phyloP scores from a whole-genome alignment of 192 early-diverging fungal genomes.

The Coemansia erecta region DNA sequence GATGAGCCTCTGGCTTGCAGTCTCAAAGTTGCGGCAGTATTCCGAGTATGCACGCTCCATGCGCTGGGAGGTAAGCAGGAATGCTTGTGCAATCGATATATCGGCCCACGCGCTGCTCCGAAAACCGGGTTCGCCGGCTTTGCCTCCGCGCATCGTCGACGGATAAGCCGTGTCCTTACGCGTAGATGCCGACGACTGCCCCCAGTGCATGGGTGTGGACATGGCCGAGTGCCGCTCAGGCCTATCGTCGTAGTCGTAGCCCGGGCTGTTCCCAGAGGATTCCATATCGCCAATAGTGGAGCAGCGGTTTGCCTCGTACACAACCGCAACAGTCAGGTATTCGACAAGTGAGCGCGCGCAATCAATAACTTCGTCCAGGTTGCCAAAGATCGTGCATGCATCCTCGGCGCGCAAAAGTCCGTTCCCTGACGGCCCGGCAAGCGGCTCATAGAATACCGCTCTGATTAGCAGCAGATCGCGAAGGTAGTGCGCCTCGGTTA shows the following conservation, averaged over 20 bases:
- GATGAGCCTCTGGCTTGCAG: slow-evolving; percentile 46
- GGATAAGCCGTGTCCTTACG: slow-evolving; percentile 10
- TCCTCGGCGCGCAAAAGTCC: slow-evolving; percentile 59
- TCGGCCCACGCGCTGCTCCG: slow-evolving; percentile 45
- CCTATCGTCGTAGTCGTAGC: slow-evolving; percentile 16
- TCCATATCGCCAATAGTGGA: slow-evolving; percentile 9
- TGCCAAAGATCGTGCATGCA: slow-evolving; percentile 71
- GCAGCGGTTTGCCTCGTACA: slow-evolving; percentile 45
- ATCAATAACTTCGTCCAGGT: slow-evolving; percentile 71
- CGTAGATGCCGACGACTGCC: neutral
- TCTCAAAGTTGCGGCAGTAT: slow-evolving; percentile 54
- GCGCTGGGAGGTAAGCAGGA: slow-evolving; percentile 41
- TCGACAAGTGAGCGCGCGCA: slow-evolving; percentile 65
- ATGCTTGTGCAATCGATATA: slow-evolving; percentile 47
- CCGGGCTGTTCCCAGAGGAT: slow-evolving; percentile 23
- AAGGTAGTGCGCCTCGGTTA: slow-evolving; percentile 72
- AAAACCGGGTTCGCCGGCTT: slow-evolving; percentile 10
- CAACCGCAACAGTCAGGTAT: slow-evolving; percentile 60
- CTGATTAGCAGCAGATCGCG: slow-evolving; percentile 74
- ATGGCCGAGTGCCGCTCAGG: slow-evolving; percentile 16
- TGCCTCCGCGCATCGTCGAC: slow-evolving; percentile 17
- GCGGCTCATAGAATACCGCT: slow-evolving; percentile 65
- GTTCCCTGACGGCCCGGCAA: slow-evolving; percentile 40
- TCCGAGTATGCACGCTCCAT: slow-evolving; percentile 47
- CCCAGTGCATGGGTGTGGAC: slow-evolving; percentile 27